Evolutionary conservation across 2,329 filamentous ascomycete genomes (phyloP), one percentile per base, ranked within the genome.

Genomic region (Passalora sequoiae): DNA sequence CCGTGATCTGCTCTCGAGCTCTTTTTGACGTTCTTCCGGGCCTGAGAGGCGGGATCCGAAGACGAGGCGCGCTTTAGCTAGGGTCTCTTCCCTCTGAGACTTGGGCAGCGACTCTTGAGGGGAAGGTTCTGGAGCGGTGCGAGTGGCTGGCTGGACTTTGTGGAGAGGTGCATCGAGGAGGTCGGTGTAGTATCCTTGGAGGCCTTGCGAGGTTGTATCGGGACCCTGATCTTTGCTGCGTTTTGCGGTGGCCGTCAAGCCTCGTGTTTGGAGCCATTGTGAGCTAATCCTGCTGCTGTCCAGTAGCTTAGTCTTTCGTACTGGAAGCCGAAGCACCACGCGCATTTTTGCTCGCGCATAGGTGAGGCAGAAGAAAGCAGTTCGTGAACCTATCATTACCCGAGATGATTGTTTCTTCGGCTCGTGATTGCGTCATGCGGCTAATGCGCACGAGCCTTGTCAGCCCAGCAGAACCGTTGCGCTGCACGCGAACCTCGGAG

Each of bases 11-110:
- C 74, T 69, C 9, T 78, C 69, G 25, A 80, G 74, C 32, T 78
- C 73, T 47, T 80, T 77, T 50, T 76, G 75, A 29, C 84, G 75
- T 58, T 88, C 82, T 27, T 77, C 76, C 1, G 89, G 86, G 1
- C 84, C 86, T 17, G 83, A 80, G 10, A 92, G 75, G 6, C 82
- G 78, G 6, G 86, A 85, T 15, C 89, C 88, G 60, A 98, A 96
- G 22, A 96, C 76, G 58, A 94, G 79, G 32, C 80, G 69, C 40
- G 81, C 77, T 59, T 73, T 76, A 30, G 64, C 71, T 16, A 79
- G 72, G 28, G 72, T 75, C 42, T 78, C 72, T 54, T 80, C 72
- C 38, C 73, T 73, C 13, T 71, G 65, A 2, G 73, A 70, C 41
- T 69, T 69, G 2, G 70, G 68, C 12, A 66, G 58, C 13, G 63